phyloP scores from a whole-genome alignment of 257 asterid species.

The Ligustrum vulgare region DNA sequence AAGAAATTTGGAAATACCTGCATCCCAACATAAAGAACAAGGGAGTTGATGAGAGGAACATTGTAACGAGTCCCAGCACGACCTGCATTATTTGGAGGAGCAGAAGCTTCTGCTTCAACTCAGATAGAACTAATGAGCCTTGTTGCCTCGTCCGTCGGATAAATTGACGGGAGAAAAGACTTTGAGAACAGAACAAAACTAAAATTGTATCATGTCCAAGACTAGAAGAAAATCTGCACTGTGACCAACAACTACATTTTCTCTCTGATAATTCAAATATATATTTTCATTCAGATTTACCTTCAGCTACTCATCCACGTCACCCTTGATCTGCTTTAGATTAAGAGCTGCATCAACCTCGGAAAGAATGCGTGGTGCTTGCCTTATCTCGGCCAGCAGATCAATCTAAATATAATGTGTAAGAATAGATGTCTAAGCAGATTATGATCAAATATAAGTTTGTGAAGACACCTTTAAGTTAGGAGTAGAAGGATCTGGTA shows the following conservation, averaged over 20 bases:
- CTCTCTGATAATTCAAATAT: background rate
- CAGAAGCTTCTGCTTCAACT: conserved; percentile 81
- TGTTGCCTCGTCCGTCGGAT: conserved; percentile 71
- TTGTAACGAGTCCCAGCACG: conserved; percentile 90
- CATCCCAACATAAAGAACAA: conserved; percentile 87
- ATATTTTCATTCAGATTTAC: conserved; percentile 32
- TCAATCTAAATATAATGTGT: conserved; percentile 56
- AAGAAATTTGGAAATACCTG: conserved; percentile 49
- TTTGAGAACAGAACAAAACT: conserved; percentile 9
- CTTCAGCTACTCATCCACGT: conserved; percentile 88
- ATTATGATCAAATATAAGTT: background rate
- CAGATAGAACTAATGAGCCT: conserved; percentile 75
- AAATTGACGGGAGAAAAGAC: conserved; percentile 14
- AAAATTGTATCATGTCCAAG: background rate
- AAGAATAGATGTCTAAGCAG: conserved; percentile 16
- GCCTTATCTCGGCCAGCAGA: conserved; percentile 82
- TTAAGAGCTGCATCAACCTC: conserved; percentile 95
- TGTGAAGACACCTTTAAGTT: conserved; percentile 64
- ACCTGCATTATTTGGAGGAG: conserved; percentile 72
- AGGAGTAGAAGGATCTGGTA: conserved; percentile 97
- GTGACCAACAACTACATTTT: background rate
- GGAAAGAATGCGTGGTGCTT: conserved; percentile 84
- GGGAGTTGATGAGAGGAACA: conserved; percentile 89
- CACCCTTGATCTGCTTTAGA: conserved; percentile 77
- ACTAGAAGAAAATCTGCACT: background rate